Evolutionary conservation across 192 early-diverging fungal genomes (phyloP), one percentile per base, ranked within the genome.

Genomic region (Anaeromyces robustus): DNA sequence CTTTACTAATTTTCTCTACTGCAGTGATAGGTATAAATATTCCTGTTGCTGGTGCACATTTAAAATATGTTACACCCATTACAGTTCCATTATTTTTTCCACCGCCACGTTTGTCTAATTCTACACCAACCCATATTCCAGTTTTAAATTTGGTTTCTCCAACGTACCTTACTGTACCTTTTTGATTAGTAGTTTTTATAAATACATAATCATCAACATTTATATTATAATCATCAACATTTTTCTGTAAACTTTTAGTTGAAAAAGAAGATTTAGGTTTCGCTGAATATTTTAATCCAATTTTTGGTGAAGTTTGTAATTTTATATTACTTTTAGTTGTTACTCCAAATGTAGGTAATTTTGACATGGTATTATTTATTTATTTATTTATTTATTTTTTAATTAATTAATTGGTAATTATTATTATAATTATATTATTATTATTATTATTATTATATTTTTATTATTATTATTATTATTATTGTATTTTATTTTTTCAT

Each of bases 71-170:
- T 77, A 88, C 86, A 22, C 94, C 94, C 52, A 85, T 86, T 30
- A 93, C 93, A 17, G 86, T 88, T 37, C 94, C 94, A 77, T 93
- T 89, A 82, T 95, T 95, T 81, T 95, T 95, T 29, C 94, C 94
- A 19, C 86, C 88, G 12, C 92, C 93, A 12, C 83, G 82, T 39
- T 89, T 88, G 77, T 95, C 93, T 11, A 95, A 84, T 82, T 93
- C 92, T 79, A 95, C 87, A 39, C 94, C 94, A 29, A 93, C 94
- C 93, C 93, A 95, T 7, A 86, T 87, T 4, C 93, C 94, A 30
- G 89, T 87, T 85, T 94, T 94, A 79, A 92, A 92, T 31, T 92
- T 86, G 37, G 92, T 89, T 1, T 91, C 88, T 19, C 94, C 94
- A n/a, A 95, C 79, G 81, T 88, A 95, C 30, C 87, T 88, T 22